Percentiles rank a stretch among this genome's conserved stretches.
phyloP scores from a whole-genome alignment of 1,284 basidiomycete species.

The Boletellus deceptivus region DNA sequence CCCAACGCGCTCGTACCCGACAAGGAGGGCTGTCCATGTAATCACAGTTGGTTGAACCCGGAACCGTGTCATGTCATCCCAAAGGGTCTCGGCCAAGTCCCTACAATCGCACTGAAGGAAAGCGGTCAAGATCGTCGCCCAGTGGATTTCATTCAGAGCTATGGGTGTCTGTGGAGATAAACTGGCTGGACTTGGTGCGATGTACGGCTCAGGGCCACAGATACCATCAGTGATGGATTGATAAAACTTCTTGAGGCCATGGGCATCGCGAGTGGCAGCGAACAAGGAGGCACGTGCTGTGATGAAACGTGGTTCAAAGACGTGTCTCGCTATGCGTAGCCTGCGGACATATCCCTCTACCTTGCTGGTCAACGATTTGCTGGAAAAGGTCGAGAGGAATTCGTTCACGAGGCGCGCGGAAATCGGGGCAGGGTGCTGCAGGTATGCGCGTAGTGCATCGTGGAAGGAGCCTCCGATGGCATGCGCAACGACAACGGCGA shows the following conservation, averaged over 20 bases:
- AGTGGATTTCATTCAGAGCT: constrained; percentile 52
- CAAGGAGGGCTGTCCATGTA: constrained; percentile 66
- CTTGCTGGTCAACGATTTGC: constrained; percentile 37
- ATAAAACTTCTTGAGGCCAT: constrained; percentile 47
- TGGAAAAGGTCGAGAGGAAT: constrained; percentile 40
- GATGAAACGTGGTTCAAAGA: constrained; percentile 49
- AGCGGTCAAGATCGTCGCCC: constrained; percentile 61
- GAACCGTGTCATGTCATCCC: constrained; percentile 59
- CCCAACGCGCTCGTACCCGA: constrained; percentile 51
- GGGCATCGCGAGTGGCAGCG: constrained; percentile 32
- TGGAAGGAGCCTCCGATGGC: constrained; percentile 54
- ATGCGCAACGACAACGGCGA: constrained; percentile 56
- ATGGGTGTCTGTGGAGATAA: constrained; percentile 41
- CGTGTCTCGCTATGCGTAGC: constrained; percentile 48
- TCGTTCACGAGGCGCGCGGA: constrained; percentile 32
- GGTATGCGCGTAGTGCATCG: constrained; percentile 46
- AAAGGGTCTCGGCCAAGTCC: constrained; percentile 57
- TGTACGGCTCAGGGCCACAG: constrained; percentile 44
- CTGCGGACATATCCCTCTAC: constrained; percentile 44
- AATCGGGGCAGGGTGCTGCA: constrained; percentile 40
- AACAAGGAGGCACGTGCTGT: constrained; percentile 50
- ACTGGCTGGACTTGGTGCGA: constrained; percentile 40
- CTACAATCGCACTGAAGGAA: constrained; percentile 53
- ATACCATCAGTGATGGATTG: constrained; percentile 48
- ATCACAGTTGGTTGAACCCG: constrained; percentile 47